Conservation (phyloP, 768 basidiomycete species). For the Lactarius hengduanensis region DNA sequence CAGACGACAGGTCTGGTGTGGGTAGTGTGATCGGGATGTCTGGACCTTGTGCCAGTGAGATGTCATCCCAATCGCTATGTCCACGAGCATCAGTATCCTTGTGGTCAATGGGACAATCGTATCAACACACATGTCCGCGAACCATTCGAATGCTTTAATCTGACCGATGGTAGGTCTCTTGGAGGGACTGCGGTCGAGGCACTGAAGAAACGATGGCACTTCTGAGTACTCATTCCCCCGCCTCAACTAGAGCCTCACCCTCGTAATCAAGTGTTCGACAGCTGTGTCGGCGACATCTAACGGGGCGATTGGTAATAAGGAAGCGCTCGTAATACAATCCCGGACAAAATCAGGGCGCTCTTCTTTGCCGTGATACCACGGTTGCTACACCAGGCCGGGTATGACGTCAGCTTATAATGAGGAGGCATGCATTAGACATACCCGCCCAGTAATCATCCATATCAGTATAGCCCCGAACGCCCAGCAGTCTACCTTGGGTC, state of each 20-base stretch:
- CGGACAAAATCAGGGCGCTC: conserved; percentile 13
- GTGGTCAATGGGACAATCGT: not conserved
- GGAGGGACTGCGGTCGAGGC: conserved; percentile 28
- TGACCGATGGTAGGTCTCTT: conserved; percentile 17
- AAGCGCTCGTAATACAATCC: conserved; percentile 9
- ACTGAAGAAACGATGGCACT: conserved; percentile 14
- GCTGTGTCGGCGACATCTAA: conserved; percentile 9
- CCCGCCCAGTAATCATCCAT: conserved; percentile 29
- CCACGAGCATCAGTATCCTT: not conserved
- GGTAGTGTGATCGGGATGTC: conserved; percentile 26
- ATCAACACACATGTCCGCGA: conserved; percentile 23
- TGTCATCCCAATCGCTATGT: conserved; percentile 23
- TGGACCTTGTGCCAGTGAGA: conserved; percentile 12
- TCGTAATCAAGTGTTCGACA: conserved; percentile 19
- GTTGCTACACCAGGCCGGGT: not conserved
- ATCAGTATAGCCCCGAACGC: conserved; percentile 23
- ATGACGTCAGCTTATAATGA: not conserved
- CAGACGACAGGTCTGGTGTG: conserved; percentile 18
- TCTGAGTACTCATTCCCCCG: not conserved
- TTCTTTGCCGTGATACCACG: conserved; percentile 8
- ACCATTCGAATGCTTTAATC: conserved; percentile 20
- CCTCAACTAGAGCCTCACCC: conserved; percentile 9
- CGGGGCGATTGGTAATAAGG: conserved; percentile 1
- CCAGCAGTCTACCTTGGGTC: conserved; percentile 29
- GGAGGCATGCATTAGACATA: conserved; percentile 5